These are phyloP conservation scores for Halteria grandinella DNA, from an alignment of 73 alveolate genomes.

Conservation along the genomic window DNA sequence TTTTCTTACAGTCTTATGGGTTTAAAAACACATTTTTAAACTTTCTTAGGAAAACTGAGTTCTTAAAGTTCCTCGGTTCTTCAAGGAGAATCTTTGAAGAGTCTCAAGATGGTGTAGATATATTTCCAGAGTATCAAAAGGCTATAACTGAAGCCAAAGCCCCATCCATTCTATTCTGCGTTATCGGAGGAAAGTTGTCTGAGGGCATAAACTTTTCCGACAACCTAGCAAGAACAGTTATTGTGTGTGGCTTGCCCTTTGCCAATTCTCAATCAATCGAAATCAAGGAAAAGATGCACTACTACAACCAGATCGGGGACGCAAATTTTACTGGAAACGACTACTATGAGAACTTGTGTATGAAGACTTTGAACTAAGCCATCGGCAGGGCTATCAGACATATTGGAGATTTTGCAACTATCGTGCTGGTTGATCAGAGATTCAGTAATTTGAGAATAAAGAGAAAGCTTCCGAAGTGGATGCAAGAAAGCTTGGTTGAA, in stretches of 20 bases:
- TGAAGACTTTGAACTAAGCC: constrained; percentile 88
- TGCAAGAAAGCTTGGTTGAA: not conserved
- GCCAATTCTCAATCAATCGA: constrained; percentile 84
- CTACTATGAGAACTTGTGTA: constrained; percentile 88
- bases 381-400: constrained; percentile 95
- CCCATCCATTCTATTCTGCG: constrained; percentile 82
- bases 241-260: constrained; percentile 94
- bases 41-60: constrained; percentile 33
- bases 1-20: constrained; percentile 81
- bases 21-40: constrained; percentile 71
- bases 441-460: constrained; percentile 31
- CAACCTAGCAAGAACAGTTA: constrained; percentile 87
- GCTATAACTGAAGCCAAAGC: constrained; percentile 53
- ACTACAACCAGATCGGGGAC: constrained; percentile 47
- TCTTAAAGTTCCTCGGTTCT: constrained; percentile 16
- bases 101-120: constrained; percentile 51
- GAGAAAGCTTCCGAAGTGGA: constrained; percentile 56
- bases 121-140: constrained; percentile 63
- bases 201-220: constrained; percentile 97
- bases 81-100: constrained; percentile 69
- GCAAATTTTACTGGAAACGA: constrained; percentile 74
- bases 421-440: constrained; percentile 81
- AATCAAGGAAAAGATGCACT: constrained; percentile 80
- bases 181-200: constrained; percentile 93
- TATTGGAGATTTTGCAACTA: constrained; percentile 86